Conservation (phyloP, 2,329 filamentous ascomycete genomes). For the Pestalotiopsis sp. region DNA sequence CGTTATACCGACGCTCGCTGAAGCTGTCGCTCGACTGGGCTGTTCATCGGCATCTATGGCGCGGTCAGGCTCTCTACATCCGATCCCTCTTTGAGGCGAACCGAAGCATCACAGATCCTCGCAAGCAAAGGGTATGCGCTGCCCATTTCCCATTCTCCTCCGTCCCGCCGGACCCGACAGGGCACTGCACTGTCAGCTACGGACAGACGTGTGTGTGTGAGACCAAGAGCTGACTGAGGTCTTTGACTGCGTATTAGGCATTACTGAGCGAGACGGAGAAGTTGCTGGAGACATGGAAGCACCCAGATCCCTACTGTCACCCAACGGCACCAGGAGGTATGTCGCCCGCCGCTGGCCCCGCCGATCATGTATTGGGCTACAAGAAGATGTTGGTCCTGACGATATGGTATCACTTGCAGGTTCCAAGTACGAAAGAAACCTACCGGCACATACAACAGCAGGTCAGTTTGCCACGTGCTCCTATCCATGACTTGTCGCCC, state of each 20-base stretch:
- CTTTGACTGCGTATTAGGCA: slow-evolving; percentile 54
- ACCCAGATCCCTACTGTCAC: slow-evolving; percentile 88
- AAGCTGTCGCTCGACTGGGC: slow-evolving; percentile 96
- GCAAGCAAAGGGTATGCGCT: slow-evolving; percentile 77
- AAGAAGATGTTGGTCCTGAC: background rate
- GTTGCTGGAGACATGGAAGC: slow-evolving; percentile 91
- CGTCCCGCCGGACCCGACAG: background rate
- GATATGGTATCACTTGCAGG: slow-evolving; percentile 52
- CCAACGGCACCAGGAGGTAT: slow-evolving; percentile 92
- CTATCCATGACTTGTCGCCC: background rate
- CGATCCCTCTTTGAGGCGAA: slow-evolving; percentile 95
- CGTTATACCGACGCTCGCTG: slow-evolving; percentile 87
- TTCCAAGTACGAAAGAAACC: slow-evolving; percentile 94
- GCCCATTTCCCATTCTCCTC: background rate
- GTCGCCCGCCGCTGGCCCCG: slow-evolving; percentile 26
- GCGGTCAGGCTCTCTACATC: slow-evolving; percentile 94
- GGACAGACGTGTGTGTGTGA: background rate
- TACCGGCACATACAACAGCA: slow-evolving; percentile 77
- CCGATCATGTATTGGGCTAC: slow-evolving; percentile 7
- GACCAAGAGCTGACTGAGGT: background rate
- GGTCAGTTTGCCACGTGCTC: slow-evolving; percentile 62
- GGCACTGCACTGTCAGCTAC: background rate
- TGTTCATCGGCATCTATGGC: slow-evolving; percentile 90
- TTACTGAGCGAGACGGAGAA: slow-evolving; percentile 87
- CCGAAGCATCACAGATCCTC: slow-evolving; percentile 78